Conservation (phyloP, 1,284 basidiomycete species). For the Ustilago bromivora region DNA sequence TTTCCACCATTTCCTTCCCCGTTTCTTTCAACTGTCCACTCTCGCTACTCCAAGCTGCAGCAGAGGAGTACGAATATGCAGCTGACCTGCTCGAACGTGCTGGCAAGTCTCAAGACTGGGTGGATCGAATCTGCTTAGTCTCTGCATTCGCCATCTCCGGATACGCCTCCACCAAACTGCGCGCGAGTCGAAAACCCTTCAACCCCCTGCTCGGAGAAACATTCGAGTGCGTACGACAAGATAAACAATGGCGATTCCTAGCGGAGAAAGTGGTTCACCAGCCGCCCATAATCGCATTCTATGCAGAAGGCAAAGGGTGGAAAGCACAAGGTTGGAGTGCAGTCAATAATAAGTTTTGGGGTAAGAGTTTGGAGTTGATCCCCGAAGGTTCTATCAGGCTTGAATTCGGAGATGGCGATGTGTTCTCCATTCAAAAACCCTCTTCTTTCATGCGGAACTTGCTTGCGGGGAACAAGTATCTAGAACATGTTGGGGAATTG, state of each 20-base stretch:
- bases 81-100: constrained; percentile 66
- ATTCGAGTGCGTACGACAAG: constrained; percentile 67
- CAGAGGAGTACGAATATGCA: constrained; percentile 69
- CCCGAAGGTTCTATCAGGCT: constrained; percentile 60
- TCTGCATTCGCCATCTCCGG: constrained; percentile 66
- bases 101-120: constrained; percentile 55
- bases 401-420: constrained; percentile 65
- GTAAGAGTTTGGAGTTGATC: constrained; percentile 68
- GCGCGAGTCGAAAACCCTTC: constrained; percentile 68
- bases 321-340: constrained; percentile 57
- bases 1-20: constrained; percentile 69
- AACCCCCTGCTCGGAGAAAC: constrained; percentile 69
- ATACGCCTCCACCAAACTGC: constrained; percentile 65
- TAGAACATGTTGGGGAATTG: constrained; percentile 69
- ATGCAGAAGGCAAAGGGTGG: constrained; percentile 67
- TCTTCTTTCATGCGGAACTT: constrained; percentile 68
- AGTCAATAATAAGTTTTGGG: constrained; percentile 70
- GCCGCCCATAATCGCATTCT: constrained; percentile 65
- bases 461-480: constrained; percentile 69
- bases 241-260: constrained; percentile 61
- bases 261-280: constrained; percentile 69
- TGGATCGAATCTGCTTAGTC: constrained; percentile 64
- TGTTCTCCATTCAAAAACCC: constrained; percentile 62
- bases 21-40: constrained; percentile 70
- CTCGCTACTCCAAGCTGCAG: constrained; percentile 65